Conservation (phyloP, 345 rosid species). For the Pelargonium nanum region DNA sequence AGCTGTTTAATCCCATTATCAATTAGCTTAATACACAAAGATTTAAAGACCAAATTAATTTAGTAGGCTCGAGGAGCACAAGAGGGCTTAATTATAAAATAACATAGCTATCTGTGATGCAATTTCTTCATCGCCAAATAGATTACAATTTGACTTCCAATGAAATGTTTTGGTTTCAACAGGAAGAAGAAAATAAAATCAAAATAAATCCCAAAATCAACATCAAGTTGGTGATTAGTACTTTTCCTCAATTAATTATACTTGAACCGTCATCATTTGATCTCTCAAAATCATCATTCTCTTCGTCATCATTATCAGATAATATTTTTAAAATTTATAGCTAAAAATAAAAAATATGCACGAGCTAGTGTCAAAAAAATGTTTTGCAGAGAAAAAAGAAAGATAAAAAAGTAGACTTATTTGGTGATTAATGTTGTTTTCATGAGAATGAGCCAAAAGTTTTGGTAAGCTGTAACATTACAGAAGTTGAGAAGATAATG, state of each 20-base stretch:
- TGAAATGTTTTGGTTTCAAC: neutral
- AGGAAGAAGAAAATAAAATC: too few relatives aligned
- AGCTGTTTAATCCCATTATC: neutral
- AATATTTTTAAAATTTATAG: too few relatives aligned
- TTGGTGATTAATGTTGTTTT: too few relatives aligned
- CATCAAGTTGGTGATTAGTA: conserved; percentile 4
- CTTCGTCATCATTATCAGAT: too few relatives aligned
- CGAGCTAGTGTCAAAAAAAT: too few relatives aligned
- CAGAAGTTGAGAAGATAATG: too few relatives aligned
- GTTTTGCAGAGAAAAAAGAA: too few relatives aligned
- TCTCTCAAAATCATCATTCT: conserved; percentile 6
- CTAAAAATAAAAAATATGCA: too few relatives aligned
- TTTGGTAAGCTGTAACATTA: too few relatives aligned
- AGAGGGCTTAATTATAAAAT: neutral
- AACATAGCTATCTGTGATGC: neutral
- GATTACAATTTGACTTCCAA: neutral
- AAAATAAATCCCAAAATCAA: conserved; percentile 2
- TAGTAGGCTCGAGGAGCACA: neutral
- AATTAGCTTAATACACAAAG: neutral
- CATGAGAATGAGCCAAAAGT: too few relatives aligned
- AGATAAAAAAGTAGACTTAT: too few relatives aligned
- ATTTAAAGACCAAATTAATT: neutral
- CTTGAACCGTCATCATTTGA: conserved; percentile 12
- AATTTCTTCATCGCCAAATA: neutral
- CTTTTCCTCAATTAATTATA: neutral